Evolutionary conservation across 345 rosid genomes (phyloP).

Genomic region (Sonneratia alba): DNA sequence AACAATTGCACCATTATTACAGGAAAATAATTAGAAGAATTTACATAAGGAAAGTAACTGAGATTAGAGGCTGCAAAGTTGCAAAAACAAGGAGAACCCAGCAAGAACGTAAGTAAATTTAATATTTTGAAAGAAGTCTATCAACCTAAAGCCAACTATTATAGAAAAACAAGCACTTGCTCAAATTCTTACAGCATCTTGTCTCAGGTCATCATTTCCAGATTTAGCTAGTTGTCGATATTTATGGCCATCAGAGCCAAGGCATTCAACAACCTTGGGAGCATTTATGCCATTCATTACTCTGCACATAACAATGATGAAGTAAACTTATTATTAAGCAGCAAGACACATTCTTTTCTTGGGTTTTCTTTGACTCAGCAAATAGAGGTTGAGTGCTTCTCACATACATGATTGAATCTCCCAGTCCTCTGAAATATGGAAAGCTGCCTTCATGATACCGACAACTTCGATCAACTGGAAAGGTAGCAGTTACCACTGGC

Average conservation of each 20-base stretch:
- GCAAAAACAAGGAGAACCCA: not conserved
- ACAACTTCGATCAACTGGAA: slow-evolving; percentile 71
- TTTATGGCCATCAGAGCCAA: slow-evolving; percentile 82
- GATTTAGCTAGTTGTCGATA: slow-evolving; percentile 95
- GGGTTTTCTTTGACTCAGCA: not conserved
- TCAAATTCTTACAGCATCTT: slow-evolving; percentile 80
- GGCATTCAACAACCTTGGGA: slow-evolving; percentile 88
- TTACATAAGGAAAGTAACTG: not conserved
- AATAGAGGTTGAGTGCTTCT: slow-evolving; percentile 10
- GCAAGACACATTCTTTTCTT: not conserved
- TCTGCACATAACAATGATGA: slow-evolving; percentile 35
- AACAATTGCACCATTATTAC: not conserved
- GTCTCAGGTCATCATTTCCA: slow-evolving; percentile 97
- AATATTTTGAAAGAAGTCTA: not conserved
- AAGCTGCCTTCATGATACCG: slow-evolving; percentile 73
- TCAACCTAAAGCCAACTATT: not conserved
- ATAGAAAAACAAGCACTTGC: not conserved
- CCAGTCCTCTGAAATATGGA: slow-evolving; percentile 75
- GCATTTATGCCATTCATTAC: slow-evolving; percentile 95
- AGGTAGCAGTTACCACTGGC: slow-evolving; percentile 83
- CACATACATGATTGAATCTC: slow-evolving; percentile 62
- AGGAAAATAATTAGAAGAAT: not conserved
- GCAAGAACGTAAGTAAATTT: not conserved
- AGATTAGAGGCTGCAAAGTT: not conserved
- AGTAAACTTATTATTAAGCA: slow-evolving; percentile 11